Evolutionary conservation across 352 stramenopile species (phyloP), one percentile per base, ranked within the genome.

Genomic region (Pythium periplocum): DNA sequence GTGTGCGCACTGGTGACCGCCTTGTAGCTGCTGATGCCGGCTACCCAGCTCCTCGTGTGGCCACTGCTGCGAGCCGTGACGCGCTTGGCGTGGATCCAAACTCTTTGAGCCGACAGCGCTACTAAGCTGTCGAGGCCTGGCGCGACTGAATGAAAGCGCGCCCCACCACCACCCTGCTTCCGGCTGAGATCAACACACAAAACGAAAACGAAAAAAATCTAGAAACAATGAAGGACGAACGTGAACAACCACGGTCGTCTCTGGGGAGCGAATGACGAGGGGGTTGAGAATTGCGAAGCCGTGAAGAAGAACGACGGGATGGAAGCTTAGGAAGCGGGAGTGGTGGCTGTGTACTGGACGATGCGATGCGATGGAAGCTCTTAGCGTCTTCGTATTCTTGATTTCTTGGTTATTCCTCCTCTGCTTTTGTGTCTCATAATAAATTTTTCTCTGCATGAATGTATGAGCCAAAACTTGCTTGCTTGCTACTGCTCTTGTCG

Each of bases 51-150:
- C 75, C 78, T 46, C 75, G 78, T 41, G 78, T 86, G 42, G 71
- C 75, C n/a, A 84, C 78, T 35, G 73, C 71, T 26, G 62, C 70
- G n/a, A 87, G 73, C 53, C 78, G 68, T 48, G 72, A 86, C 31
- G 70, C 63, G 38, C 51, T 83, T 17, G 73, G 71, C 41, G 57
- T 64, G 17, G 79, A 90, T 43, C 71, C 77, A 5, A 90, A 88
- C 61, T 73, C 75, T 47, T 64, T 87, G 57, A 88, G 75, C 64
- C 77, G 79, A 68, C 79, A 90, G 70, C 79, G 79, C 64, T 90
- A 90, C 64, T 90, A 71, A 81, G 54, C 43, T 57, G 36, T 26
- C 17, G 17, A 26, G 17, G 17, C 17, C 0, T 26, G 17, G 17
- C 17, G 17, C 17, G 17, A 26, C 17, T 26, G 17, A 26, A 26